phyloP scores from a whole-genome alignment of 2,329 filamentous ascomycete species.

The Phaeophleospora eucalypticola region DNA sequence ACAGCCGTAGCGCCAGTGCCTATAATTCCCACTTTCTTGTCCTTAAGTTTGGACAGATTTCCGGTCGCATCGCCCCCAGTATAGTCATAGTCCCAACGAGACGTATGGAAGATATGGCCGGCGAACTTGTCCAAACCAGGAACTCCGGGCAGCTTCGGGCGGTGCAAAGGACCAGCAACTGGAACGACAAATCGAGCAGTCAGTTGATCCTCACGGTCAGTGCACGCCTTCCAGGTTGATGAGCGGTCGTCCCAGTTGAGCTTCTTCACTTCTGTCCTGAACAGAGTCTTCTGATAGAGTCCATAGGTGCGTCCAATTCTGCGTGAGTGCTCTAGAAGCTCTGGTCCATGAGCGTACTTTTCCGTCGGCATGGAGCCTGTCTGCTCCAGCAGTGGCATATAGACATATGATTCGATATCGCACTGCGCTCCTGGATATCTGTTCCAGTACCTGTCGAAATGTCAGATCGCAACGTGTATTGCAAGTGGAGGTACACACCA shows the following conservation, averaged over 20 bases:
- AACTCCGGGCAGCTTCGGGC: conserved; percentile 45
- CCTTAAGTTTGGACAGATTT: conserved; percentile 12
- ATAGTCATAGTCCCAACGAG: conserved; percentile 42
- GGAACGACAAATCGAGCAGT: conserved; percentile 39
- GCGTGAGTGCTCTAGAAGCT: conserved; percentile 37
- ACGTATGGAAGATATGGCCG: conserved; percentile 43
- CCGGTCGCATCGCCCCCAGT: conserved; percentile 35
- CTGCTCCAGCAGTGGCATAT: conserved; percentile 43
- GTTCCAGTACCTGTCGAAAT: conserved; percentile 16
- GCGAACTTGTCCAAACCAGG: conserved; percentile 37
- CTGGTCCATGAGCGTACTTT: conserved; percentile 33
- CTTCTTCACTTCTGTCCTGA: conserved; percentile 20
- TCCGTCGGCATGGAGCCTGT: conserved; percentile 42
- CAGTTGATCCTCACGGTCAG: conserved; percentile 24
- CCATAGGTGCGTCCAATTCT: conserved; percentile 19
- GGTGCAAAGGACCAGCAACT: conserved; percentile 40
- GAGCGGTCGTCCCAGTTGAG: conserved; percentile 32
- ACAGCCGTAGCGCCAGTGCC: conserved; percentile 26
- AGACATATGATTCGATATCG: conserved; percentile 46
- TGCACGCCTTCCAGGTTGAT: conserved; percentile 23
- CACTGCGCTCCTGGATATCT: conserved; percentile 46
- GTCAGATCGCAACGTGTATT: background rate
- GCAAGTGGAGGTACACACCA: conserved; percentile 35
- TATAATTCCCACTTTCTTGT: conserved; percentile 25
- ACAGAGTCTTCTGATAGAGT: conserved; percentile 42